Base-by-base conservation (phyloP, 768 basidiomycete genomes). In the Rhodotorula kratochvilovae region DNA sequence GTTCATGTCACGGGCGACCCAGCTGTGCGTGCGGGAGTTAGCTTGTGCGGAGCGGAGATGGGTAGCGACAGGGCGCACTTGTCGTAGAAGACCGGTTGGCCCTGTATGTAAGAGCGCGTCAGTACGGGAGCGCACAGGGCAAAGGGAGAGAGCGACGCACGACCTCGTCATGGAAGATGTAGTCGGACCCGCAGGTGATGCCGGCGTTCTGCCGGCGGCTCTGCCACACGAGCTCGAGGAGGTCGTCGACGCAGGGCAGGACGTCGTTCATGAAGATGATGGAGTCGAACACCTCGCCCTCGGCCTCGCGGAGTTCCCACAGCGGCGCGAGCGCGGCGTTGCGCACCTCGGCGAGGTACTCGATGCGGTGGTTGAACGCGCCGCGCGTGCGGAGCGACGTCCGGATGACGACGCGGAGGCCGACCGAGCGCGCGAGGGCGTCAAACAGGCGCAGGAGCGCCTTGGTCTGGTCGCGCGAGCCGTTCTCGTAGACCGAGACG, bases 211-310 rank as follows among this genome's bases (percentile, higher is more conserved):
- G 93, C 66, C 83, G 81, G 61, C 96, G 84, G 77, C 86, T 88
- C 81, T 99, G 96, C 89, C 89, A 97, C 79, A 99, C 94, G 78
- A 99, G 87, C 82, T 99, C 96, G 77, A 99, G 87, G 67, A 99
- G 82, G 82, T 99, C 96, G 81, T 99, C 96, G 48, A 96, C 87
- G 81, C 96, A 99, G 31, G 96, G 96, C 17, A 99, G 84, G 81
- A 99, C 89, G 81, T 99, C 96, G 85, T 99, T 99, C 93, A 98
- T 98, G 85, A 99, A 99, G 70, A 98, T 84, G 82, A 99, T 90
- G 48, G 89, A 87, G 82, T 99, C 95, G 76, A 98, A 99, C 76
- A 91, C 89, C 81, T 98, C 95, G 79, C 90, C 90, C 79, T 93
- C 88, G 35, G 88, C 83, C 79, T 96, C 94, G 51, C 96, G 85